Evolutionary conservation across 495 filamentous ascomycete species (phyloP).

Genomic region (Lasiosphaeria ovina): DNA sequence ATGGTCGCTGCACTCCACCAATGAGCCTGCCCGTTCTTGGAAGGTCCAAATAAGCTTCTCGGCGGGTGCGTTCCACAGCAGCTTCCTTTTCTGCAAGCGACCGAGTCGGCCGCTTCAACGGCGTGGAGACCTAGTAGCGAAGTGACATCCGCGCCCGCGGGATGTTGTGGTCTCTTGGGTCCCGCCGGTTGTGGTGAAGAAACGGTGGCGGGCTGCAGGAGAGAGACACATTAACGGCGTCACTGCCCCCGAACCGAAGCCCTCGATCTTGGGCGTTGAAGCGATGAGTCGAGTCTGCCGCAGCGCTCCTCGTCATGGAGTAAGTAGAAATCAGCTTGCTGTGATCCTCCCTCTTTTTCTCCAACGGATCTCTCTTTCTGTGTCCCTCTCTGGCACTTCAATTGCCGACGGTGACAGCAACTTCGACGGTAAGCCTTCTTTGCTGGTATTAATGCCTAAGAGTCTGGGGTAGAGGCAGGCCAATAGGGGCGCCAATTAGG

Average conservation of each 20-base stretch:
- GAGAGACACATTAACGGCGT: neutral
- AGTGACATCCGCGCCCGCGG: no score
- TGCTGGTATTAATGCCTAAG: neutral
- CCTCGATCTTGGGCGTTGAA: neutral
- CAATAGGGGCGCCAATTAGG: slow-evolving; percentile 8
- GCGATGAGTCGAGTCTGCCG: neutral
- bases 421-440: neutral
- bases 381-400: no score
- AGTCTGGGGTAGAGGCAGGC: neutral
- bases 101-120: neutral
- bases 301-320: no score
- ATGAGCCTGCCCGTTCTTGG: neutral
- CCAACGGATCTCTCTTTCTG: no score
- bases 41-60: slow-evolving; percentile 23
- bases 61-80: slow-evolving; percentile 18
- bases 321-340: no score
- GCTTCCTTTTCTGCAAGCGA: slow-evolving; percentile 3
- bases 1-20: slow-evolving; percentile 1
- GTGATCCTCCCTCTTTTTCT: no score
- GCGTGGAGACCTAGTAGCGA: no score
- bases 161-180: no score
- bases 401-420: neutral
- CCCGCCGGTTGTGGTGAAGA: no score
- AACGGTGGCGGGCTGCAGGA: neutral
- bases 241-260: slow-evolving; percentile 2